Percentiles rank a stretch among this genome's conserved stretches.
phyloP scores from a whole-genome alignment of 495 filamentous ascomycete species.

The Barbatosphaeria neglecta region DNA sequence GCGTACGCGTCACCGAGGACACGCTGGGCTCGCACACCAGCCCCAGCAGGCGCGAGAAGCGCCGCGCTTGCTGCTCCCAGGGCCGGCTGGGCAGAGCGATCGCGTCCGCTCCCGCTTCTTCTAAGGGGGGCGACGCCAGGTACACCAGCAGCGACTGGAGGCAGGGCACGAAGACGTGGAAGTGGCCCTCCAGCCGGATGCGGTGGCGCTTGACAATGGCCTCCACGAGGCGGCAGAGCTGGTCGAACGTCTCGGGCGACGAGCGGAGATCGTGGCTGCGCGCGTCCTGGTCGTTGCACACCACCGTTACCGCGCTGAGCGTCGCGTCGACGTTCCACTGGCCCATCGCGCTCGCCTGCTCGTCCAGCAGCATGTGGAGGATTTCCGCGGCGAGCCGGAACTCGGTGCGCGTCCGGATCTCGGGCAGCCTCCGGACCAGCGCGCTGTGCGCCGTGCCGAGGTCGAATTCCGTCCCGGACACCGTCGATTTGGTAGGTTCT shows the following conservation, averaged over 20 bases:
- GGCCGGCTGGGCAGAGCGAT: conserved; percentile 7
- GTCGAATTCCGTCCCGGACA: conserved; percentile 6
- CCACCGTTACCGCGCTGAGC: conserved; percentile 42
- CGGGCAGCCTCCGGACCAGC: conserved; percentile 8
- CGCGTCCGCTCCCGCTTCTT: no score
- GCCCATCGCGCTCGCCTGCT: conserved; percentile 38
- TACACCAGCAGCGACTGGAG: conserved; percentile 53
- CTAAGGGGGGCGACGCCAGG: conserved; percentile 45
- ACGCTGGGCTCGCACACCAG: conserved; percentile 69
- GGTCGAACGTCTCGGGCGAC: conserved; percentile 30
- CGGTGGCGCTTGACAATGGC: conserved; percentile 40
- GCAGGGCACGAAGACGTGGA: conserved; percentile 53
- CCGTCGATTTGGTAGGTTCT: not conserved
- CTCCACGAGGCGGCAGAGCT: conserved; percentile 52
- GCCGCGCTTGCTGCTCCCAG: conserved; percentile 43
- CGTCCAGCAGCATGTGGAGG: conserved; percentile 46
- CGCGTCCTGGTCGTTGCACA: conserved; percentile 29
- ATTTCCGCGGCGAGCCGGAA: conserved; percentile 47
- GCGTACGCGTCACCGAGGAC: conserved; percentile 51
- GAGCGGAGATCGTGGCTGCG: not conserved
- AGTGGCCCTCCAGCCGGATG: conserved; percentile 39
- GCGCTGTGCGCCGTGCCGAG: conserved; percentile 18
- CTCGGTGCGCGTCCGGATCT: conserved; percentile 12
- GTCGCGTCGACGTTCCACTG: conserved; percentile 63
- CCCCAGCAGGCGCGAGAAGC: conserved; percentile 60